phyloP scores from a whole-genome alignment of 192 early-diverging fungal genomes.

The Umbelopsis isabellina region DNA sequence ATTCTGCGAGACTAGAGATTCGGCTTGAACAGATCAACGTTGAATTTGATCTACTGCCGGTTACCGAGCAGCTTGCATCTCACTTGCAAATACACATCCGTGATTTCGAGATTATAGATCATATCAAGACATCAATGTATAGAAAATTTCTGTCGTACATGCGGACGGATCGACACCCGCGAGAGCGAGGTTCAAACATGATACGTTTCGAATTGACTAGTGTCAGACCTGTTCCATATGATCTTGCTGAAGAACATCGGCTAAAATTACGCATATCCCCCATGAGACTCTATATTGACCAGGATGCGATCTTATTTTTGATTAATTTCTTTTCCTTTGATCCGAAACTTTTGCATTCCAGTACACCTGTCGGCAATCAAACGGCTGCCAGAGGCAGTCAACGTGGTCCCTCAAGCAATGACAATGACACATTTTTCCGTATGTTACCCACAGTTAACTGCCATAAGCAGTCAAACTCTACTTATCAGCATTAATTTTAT shows the following conservation, averaged over 20 bases:
- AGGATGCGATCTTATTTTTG: conserved; percentile 88
- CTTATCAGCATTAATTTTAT: conserved; percentile 8
- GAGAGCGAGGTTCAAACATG: conserved; percentile 70
- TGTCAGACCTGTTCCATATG: conserved; percentile 60
- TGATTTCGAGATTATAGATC: conserved; percentile 80
- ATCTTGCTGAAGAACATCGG: conserved; percentile 61
- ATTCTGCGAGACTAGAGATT: conserved; percentile 57
- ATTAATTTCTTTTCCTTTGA: conserved; percentile 77
- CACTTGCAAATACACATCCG: conserved; percentile 53
- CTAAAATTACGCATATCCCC: conserved; percentile 72
- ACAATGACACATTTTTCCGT: conserved; percentile 52
- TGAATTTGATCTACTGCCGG: conserved; percentile 57
- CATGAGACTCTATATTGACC: conserved; percentile 88
- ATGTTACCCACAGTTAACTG: conserved; percentile 27
- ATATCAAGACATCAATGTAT: conserved; percentile 73
- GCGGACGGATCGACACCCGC: conserved; percentile 57
- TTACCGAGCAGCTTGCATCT: conserved; percentile 46
- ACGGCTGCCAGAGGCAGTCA: not conserved
- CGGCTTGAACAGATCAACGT: conserved; percentile 53
- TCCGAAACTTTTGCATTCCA: not conserved
- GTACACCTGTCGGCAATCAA: not conserved
- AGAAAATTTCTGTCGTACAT: conserved; percentile 77
- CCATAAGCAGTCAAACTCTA: not conserved
- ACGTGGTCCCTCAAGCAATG: conserved; percentile 22
- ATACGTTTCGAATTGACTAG: conserved; percentile 57